Evolutionary conservation across 169 alveolate genomes (phyloP).

Genomic region (Plasmodium fragile): DNA sequence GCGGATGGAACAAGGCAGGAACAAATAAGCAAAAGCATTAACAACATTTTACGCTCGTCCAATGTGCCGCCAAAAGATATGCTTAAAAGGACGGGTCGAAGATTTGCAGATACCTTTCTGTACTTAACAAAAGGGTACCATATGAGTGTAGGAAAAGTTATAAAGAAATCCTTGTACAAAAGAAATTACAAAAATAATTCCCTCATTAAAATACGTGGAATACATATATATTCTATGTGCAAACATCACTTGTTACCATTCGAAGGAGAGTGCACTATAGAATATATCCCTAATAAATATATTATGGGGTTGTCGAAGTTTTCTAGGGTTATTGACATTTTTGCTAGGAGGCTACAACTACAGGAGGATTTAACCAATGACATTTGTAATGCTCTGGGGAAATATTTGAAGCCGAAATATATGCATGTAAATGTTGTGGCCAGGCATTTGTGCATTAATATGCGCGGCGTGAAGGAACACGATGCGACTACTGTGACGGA

Average conservation of each 20-base stretch:
- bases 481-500: slow-evolving; percentile 58
- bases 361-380: slow-evolving; percentile 71
- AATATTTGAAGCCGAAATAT: slow-evolving; percentile 60
- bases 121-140: slow-evolving; percentile 54
- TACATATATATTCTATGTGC: slow-evolving; percentile 60
- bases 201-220: slow-evolving; percentile 25
- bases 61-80: slow-evolving; percentile 46
- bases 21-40: slow-evolving; percentile 31
- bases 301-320: slow-evolving; percentile 61
- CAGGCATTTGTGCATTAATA: slow-evolving; percentile 49
- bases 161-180: slow-evolving; percentile 47
- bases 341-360: slow-evolving; percentile 45
- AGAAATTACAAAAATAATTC: slow-evolving; percentile 53
- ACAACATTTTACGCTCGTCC: slow-evolving; percentile 14
- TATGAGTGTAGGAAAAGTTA: slow-evolving; percentile 19
- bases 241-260: slow-evolving; percentile 73
- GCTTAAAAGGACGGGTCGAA: slow-evolving; percentile 29
- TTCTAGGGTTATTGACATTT: slow-evolving; percentile 48
- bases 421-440: slow-evolving; percentile 47
- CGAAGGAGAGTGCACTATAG: slow-evolving; percentile 60
- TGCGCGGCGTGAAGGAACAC: slow-evolving; percentile 72
- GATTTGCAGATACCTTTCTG: slow-evolving; percentile 59
- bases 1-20: not conserved
- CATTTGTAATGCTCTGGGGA: slow-evolving; percentile 43
- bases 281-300: slow-evolving; percentile 50